These are phyloP conservation scores for Phaeotremella skinneri DNA, from an alignment of 768 basidiomycete genomes.

Conservation along the genomic window DNA sequence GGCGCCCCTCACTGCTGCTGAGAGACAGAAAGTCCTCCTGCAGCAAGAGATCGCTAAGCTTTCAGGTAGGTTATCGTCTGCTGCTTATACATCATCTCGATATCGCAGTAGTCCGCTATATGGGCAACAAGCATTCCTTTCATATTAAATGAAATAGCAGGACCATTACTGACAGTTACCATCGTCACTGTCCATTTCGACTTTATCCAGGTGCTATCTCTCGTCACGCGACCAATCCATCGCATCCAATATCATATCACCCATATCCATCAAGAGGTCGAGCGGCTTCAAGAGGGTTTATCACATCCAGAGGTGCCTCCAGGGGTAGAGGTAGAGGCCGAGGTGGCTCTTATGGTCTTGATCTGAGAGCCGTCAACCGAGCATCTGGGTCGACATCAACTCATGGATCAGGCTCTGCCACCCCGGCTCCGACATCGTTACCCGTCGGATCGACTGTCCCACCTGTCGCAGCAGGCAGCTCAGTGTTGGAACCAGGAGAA, in stretches of 20 bases:
- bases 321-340: conserved; percentile 25
- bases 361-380: conserved; percentile 23
- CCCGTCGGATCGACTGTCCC: conserved; percentile 9
- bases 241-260: conserved; percentile 6
- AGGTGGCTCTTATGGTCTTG: conserved; percentile 34
- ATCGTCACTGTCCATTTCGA: background rate
- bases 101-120: no score
- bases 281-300: conserved; percentile 5
- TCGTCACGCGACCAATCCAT: conserved; percentile 20
- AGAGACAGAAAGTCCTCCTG: conserved; percentile 44
- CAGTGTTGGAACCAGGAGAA: conserved; percentile 28
- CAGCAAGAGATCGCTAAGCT: conserved; percentile 50
- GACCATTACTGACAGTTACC: no score
- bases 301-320: background rate
- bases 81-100: background rate
- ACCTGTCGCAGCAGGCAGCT: conserved; percentile 10
- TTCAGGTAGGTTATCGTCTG: conserved; percentile 34
- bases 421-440: conserved; percentile 4
- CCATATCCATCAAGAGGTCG: conserved; percentile 28
- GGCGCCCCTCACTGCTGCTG: conserved; percentile 25
- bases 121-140: no score
- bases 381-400: background rate
- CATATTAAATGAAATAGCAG: no score
- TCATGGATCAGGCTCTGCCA: background rate
- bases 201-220: conserved; percentile 32